Percentiles rank a stretch among this genome's conserved stretches.
Conservation (phyloP, 208 protist species). For the Trypanosoma scelopori region DNA sequence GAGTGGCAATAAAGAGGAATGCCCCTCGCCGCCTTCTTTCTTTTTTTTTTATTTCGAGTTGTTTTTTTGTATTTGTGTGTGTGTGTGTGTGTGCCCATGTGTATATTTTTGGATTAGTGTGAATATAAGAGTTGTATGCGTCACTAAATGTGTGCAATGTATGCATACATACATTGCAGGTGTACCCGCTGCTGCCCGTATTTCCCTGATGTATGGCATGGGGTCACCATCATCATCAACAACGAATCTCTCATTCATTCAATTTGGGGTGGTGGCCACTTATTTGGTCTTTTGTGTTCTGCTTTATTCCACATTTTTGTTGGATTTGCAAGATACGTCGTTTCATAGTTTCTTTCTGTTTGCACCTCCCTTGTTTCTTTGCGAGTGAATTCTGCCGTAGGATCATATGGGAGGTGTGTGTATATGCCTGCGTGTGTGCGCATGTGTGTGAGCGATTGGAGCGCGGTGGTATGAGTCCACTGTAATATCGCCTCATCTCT, state of each 20-base stretch:
- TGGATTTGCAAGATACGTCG: not conserved
- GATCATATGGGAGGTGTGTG: not conserved
- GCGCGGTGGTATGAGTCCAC: too few relatives aligned
- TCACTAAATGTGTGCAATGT: not conserved
- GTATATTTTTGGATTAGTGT: not conserved
- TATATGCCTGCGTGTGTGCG: too few relatives aligned
- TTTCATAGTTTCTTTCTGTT: too few relatives aligned
- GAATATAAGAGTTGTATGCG: not conserved
- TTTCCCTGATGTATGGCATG: not conserved
- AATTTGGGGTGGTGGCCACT: not conserved
- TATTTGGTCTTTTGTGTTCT: too few relatives aligned
- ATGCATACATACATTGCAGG: slow-evolving; percentile 1
- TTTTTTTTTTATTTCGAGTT: not conserved
- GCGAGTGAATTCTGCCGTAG: too few relatives aligned
- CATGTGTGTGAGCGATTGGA: too few relatives aligned
- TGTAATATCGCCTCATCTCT: slow-evolving; percentile 1
- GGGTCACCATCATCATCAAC: too few relatives aligned
- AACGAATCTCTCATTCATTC: not conserved
- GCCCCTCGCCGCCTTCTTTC: not conserved
- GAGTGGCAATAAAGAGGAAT: not conserved
- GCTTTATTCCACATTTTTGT: not conserved
- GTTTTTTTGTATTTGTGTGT: not conserved
- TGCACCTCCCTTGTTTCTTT: too few relatives aligned
- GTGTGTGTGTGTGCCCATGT: not conserved
- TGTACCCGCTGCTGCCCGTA: not conserved